Evolutionary conservation across 2,329 filamentous ascomycete genomes (phyloP).

Genomic region (Ophiostoma australiae): DNA sequence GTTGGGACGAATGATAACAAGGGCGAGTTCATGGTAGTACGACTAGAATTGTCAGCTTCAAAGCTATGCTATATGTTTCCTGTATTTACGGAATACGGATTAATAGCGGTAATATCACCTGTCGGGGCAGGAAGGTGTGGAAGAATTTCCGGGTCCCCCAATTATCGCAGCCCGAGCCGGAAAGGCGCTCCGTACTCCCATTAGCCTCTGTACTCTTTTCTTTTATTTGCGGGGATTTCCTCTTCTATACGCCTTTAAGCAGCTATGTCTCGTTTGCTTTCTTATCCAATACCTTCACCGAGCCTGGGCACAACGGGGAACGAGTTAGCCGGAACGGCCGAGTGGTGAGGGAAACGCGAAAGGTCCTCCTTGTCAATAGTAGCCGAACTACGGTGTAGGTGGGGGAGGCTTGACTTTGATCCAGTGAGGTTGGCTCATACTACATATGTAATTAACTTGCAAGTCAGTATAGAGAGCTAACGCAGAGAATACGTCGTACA

Average conservation of each 20-base stretch:
- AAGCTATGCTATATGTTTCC: neutral
- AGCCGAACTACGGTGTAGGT: neutral
- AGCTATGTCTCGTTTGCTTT: neutral
- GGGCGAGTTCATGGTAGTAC: neutral
- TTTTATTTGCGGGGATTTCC: too few species aligned
- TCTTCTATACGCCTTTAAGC: neutral
- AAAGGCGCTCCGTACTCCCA: neutral
- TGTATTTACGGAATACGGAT: neutral
- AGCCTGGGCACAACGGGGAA: neutral
- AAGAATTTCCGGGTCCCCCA: neutral
- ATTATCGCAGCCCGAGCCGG: neutral
- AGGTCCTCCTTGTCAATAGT: neutral
- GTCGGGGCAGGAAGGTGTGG: neutral
- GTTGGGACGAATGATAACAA: neutral
- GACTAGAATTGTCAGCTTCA: neutral
- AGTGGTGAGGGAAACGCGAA: conserved; percentile 9
- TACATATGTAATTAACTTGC: too few species aligned
- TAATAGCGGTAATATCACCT: neutral
- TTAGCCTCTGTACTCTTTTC: too few species aligned
- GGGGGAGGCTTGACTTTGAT: neutral
- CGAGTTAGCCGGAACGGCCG: neutral
- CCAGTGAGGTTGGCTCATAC: neutral
- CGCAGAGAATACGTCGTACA: too few species aligned
- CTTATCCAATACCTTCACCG: neutral
- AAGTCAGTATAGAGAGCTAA: neutral